Conservation (phyloP, 805 yeast species). For the Torulaspora gathmanii region DNA sequence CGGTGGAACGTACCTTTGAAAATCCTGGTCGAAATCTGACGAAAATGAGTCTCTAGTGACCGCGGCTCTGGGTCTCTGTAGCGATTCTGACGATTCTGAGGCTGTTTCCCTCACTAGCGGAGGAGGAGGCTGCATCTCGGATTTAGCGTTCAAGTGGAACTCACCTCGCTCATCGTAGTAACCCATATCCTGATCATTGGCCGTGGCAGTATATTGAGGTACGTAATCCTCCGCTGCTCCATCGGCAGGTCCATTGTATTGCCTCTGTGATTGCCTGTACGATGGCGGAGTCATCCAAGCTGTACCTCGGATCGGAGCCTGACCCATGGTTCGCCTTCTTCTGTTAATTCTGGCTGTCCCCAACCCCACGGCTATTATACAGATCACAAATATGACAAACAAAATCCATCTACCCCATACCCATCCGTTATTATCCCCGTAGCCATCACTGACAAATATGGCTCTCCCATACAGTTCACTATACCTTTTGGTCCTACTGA, state of each 20-base stretch:
- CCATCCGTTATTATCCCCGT: constrained; percentile 12
- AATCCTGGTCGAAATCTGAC: constrained; percentile 15
- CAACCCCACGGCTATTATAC: constrained; percentile 8
- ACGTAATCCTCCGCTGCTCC: constrained; percentile 45
- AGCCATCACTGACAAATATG: not conserved
- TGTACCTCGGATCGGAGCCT: constrained; percentile 65
- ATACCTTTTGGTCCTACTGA: not conserved
- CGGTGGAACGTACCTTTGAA: constrained; percentile 14
- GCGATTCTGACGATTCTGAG: constrained; percentile 46
- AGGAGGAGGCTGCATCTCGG: constrained; percentile 31
- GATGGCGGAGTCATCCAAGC: constrained; percentile 86
- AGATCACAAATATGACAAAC: constrained; percentile 19
- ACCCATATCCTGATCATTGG: constrained; percentile 73
- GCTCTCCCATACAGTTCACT: not conserved
- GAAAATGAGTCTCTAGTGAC: constrained; percentile 14
- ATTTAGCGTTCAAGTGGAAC: constrained; percentile 40
- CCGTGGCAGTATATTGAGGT: constrained; percentile 62
- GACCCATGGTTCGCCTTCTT: constrained; percentile 42
- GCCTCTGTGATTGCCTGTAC: constrained; percentile 60
- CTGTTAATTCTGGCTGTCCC: constrained; percentile 38
- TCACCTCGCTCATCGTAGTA: constrained; percentile 63
- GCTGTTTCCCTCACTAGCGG: constrained; percentile 41
- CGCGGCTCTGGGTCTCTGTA: constrained; percentile 23
- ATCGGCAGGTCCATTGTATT: constrained; percentile 36
- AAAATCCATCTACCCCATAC: constrained; percentile 36